These are phyloP conservation scores for Cytospora leucostoma DNA, from an alignment of 2,329 filamentous ascomycete species.

Conservation along the genomic window DNA sequence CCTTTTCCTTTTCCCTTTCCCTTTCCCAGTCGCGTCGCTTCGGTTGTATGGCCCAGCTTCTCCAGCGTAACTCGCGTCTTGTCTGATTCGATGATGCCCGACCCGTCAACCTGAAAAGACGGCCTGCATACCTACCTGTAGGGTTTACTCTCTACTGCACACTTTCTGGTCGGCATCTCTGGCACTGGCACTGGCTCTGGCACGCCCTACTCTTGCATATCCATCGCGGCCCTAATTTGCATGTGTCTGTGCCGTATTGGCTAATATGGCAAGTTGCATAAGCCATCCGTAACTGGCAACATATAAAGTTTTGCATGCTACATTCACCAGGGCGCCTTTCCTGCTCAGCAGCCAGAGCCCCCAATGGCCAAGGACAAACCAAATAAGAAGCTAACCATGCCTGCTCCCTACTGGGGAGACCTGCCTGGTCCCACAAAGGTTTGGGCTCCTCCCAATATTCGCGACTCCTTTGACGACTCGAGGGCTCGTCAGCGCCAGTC, in stretches of 20 bases:
- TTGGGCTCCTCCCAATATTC: constrained; percentile 37
- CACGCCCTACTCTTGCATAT: constrained; percentile 16
- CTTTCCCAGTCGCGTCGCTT: not conserved
- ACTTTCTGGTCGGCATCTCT: not conserved
- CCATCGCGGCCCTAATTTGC: constrained; percentile 23
- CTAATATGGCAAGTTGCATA: constrained; percentile 27
- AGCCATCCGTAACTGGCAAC: constrained; percentile 22
- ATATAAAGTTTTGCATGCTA: constrained; percentile 20
- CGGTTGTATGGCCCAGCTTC: not conserved
- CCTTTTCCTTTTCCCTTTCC: not conserved
- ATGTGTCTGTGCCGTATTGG: constrained; percentile 25
- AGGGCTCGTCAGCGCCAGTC: constrained; percentile 37
- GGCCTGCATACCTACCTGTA: not conserved
- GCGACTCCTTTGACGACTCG: constrained; percentile 42
- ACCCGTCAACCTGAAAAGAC: not conserved
- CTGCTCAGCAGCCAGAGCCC: constrained; percentile 31
- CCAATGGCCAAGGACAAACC: constrained; percentile 27
- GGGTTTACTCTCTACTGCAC: not conserved
- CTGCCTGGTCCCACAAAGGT: constrained; percentile 52
- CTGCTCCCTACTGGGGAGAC: constrained; percentile 60
- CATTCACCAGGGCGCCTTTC: constrained; percentile 30
- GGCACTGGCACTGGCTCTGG: constrained; percentile 4
- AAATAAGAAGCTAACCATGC: constrained; percentile 42
- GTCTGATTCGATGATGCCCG: constrained; percentile 3
- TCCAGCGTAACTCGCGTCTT: not conserved